Conservation (phyloP, 2,329 filamentous ascomycete species). For the Scedosporium dehoogii region DNA sequence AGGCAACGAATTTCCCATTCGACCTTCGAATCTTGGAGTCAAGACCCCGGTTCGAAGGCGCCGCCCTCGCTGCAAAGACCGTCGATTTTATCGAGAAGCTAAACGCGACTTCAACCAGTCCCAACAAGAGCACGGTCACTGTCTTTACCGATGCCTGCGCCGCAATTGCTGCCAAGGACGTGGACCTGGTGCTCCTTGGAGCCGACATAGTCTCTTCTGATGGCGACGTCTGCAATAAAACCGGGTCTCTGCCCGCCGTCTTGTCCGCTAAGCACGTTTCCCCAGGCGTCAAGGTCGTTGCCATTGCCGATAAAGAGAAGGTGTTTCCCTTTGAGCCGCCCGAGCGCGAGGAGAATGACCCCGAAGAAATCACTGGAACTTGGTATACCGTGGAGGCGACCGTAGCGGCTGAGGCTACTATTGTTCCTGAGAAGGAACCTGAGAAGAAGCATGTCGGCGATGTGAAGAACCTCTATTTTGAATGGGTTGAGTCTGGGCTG, state of each 20-base stretch:
- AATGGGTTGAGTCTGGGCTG: constrained; percentile 43
- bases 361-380: constrained; percentile 34
- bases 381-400: constrained; percentile 28
- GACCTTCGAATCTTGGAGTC: constrained; percentile 57
- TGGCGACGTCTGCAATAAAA: constrained; percentile 58
- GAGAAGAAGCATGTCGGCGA: constrained; percentile 15
- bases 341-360: constrained; percentile 36
- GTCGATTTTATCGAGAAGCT: constrained; percentile 16
- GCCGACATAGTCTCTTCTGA: constrained; percentile 49
- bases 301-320: constrained; percentile 52
- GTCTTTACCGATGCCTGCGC: constrained; percentile 52
- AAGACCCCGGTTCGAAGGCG: constrained; percentile 56
- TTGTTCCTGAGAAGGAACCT: not conserved
- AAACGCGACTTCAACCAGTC: constrained; percentile 1
- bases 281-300: constrained; percentile 36
- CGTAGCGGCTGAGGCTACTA: constrained; percentile 3
- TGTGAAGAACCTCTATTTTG: constrained; percentile 46
- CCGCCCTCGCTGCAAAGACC: constrained; percentile 39
- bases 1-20: constrained; percentile 25
- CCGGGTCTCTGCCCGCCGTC: constrained; percentile 49
- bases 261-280: constrained; percentile 42
- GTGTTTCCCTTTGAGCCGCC: constrained; percentile 35
- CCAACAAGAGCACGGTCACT: constrained; percentile 27
- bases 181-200: constrained; percentile 52
- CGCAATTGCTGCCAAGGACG: constrained; percentile 38